Evolutionary conservation across 768 basidiomycete genomes (phyloP), one percentile per base, ranked within the genome.

Genomic region (Nidularia sp.): DNA sequence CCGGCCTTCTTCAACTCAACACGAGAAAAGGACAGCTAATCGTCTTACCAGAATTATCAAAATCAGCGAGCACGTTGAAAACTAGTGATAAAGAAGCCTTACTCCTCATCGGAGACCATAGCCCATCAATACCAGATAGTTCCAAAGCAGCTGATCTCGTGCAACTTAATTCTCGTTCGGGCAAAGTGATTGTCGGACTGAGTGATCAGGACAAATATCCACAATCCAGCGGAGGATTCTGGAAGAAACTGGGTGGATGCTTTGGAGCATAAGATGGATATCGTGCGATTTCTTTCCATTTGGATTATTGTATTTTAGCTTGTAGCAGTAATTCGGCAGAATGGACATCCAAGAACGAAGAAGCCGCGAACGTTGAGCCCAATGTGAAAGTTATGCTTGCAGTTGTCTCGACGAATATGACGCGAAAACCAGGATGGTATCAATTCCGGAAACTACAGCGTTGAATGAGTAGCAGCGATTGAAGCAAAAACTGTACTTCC

Each of bases 161-260:
- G 57, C 66, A 72, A 45, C 55, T 77, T 29, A 60, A 48, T 29
- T 63, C 74, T 13, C 64, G 65, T 15, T 61, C 55, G 39, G 78
- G 77, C 9, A 69, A 66, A 45, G 55, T 80, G 34, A 57, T 72
- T n/a, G 61, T 81, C 6, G 77, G 78, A 29, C 53, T 80, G 47
- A 68, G 67, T 47, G 75, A 72, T 9, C 59, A 62, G 50, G 79
- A 81, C 55, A 68, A 53, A 13, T 68, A 67, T 35, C 55, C 62
- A 15, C 54, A 54, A 22, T 57, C 62, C 32, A 60, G 63, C 42
- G 54, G 58, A 44, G 70, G 75, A 5, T 67, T 78, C 45, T 77
- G 76, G 77, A 60, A 71, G 56, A 71, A 66, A 56, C 49, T 77
- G 39, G 67, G 67, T 35, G 55, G 36, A 39, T 39, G n/a, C n/a